Base-by-base conservation (phyloP, 176 grass and related monocot genomes). In the Carex cristatella region DNA sequence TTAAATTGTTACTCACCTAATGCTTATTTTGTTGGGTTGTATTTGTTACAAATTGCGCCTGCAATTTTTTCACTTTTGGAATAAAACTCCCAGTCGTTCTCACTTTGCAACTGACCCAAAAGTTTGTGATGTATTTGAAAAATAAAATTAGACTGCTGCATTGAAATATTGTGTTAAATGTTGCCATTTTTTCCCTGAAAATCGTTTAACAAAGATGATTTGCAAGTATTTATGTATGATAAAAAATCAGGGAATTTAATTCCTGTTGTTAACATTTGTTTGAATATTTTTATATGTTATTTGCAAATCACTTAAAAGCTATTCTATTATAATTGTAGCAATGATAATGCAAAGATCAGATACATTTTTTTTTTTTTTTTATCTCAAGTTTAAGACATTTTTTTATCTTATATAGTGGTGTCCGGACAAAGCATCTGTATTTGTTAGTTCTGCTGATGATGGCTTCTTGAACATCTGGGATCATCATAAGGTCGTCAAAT, bases 361-460 rank as follows among this genome's bases (percentile, higher is more conserved):
- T 49, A 23, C 23, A 23, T 23, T 23, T 23, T 23, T 23, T 0
- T 18, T 0, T 18, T 11, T 79, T 48, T 61, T 16, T 48, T 69
- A 23, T 35, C 0, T 16, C 2, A 28, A 46, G 61, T 65, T 15
- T 38, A 51, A 48, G 40, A 58, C 23, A 46, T 74, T 65, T 85
- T 60, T 65, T 35, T 0, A 35, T 35, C 33, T 35, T 2, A 35
- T 95, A 15, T 89, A 99, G 96, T 95, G 96, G 96, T 99, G 90
- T 84, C 96, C 96, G 65, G 91, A 98, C 81, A 99, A 80, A 85
- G 85, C 93, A 89, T 95, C 96, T 92, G 91, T 95, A 81, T 99
- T 99, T 89, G 91, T 89, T 90, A 95, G 96, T 87, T 84, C 93
- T 65, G 90, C 90, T 0, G 96, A 99, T 84, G 96, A 99, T 88